Percentiles rank a stretch among this genome's conserved stretches.
Evolutionary conservation across 2,329 filamentous ascomycete species (phyloP).

Genomic region (Scytalidium sp.): DNA sequence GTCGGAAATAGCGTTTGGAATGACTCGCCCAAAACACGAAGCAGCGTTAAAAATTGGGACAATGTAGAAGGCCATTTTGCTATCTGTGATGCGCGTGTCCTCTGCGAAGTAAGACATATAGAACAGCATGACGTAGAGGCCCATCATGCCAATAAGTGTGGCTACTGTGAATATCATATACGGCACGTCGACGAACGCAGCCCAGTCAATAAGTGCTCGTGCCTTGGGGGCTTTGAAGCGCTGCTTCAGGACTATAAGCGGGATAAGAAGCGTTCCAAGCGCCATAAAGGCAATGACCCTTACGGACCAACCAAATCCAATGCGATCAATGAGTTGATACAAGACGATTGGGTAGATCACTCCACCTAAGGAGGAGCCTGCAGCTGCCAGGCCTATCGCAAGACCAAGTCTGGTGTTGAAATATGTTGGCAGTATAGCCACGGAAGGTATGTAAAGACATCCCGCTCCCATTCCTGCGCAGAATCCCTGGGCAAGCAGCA

Average conservation of each 20-base stretch:
- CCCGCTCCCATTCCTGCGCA: slow-evolving; percentile 42
- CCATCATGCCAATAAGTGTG: slow-evolving; percentile 35
- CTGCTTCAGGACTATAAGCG: slow-evolving; percentile 25
- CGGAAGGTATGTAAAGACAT: slow-evolving; percentile 38
- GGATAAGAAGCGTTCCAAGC: slow-evolving; percentile 23
- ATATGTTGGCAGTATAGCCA: slow-evolving; percentile 55
- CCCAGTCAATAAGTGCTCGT: slow-evolving; percentile 34
- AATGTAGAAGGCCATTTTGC: slow-evolving; percentile 44
- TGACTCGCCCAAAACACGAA: slow-evolving; percentile 49
- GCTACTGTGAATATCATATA: slow-evolving; percentile 33
- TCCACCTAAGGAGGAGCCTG: slow-evolving; percentile 58
- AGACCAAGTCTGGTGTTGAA: slow-evolving; percentile 30
- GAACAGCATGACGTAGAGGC: slow-evolving; percentile 35
- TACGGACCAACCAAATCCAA: slow-evolving; percentile 63
- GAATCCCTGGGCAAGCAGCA: slow-evolving; percentile 40
- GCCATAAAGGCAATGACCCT: slow-evolving; percentile 28
- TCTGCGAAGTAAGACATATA: slow-evolving; percentile 36
- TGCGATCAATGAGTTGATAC: slow-evolving; percentile 52
- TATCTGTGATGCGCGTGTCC: slow-evolving; percentile 25
- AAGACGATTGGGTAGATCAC: slow-evolving; percentile 59
- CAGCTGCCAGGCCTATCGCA: slow-evolving; percentile 32
- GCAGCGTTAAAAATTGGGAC: slow-evolving; percentile 46
- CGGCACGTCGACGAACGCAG: slow-evolving; percentile 35
- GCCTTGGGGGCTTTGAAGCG: slow-evolving; percentile 33
- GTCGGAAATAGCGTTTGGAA: slow-evolving; percentile 48